These are phyloP conservation scores for Debaryomyces sp. DNA, from an alignment of 1,139 yeast species.

Conservation along the genomic window DNA sequence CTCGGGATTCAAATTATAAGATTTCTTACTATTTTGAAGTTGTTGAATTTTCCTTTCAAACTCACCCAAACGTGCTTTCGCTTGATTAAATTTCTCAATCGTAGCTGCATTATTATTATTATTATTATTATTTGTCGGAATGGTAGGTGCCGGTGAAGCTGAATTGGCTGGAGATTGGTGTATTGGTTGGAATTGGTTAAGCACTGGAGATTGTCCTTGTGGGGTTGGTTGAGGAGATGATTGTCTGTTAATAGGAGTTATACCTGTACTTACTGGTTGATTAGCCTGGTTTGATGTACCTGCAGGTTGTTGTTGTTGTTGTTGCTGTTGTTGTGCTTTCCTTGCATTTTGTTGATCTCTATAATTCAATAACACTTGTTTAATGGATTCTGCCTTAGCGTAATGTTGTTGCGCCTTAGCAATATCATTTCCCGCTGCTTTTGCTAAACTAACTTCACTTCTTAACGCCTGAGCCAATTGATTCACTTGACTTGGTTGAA, in stretches of 20 bases:
- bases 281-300: not conserved
- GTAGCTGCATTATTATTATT: slow-evolving; percentile 34
- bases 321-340: slow-evolving; percentile 24
- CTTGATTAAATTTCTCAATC: slow-evolving; percentile 43
- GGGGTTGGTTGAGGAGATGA: slow-evolving; percentile 5
- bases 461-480: slow-evolving; percentile 63
- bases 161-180: slow-evolving; percentile 13
- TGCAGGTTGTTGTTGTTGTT: slow-evolving; percentile 22
- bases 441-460: slow-evolving; percentile 65
- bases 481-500: slow-evolving; percentile 61
- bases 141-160: slow-evolving; percentile 17
- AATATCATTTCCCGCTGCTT: slow-evolving; percentile 52
- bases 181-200: slow-evolving; percentile 6
- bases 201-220: slow-evolving; percentile 9
- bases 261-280: not conserved
- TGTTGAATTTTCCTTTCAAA: slow-evolving; percentile 43
- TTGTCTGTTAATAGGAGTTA: not conserved
- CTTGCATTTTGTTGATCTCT: slow-evolving; percentile 42
- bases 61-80: slow-evolving; percentile 41
- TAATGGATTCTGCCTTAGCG: slow-evolving; percentile 68
- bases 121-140: slow-evolving; percentile 7
- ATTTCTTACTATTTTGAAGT: slow-evolving; percentile 28
- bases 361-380: slow-evolving; percentile 46
- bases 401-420: slow-evolving; percentile 72
- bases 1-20: slow-evolving; percentile 28